A percentile compares a stretch with the other conserved stretches of the same genome.
Conservation (phyloP, 1,284 basidiomycete genomes). For the Leucoagaricus sp. region DNA sequence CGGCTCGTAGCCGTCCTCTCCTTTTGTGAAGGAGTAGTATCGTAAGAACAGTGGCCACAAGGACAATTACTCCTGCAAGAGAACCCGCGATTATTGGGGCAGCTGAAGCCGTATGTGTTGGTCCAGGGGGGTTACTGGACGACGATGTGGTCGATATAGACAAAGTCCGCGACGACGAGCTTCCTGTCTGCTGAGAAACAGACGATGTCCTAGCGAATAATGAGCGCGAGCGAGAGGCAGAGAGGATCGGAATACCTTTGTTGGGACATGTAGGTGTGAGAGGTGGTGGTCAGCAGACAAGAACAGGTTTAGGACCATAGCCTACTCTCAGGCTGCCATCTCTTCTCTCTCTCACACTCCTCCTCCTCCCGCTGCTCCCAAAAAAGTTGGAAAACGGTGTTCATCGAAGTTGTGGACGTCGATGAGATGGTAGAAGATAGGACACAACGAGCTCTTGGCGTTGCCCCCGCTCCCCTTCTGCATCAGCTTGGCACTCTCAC, state of each 20-base stretch:
- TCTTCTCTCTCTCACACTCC: conserved; percentile 4
- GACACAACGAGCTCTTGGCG: background rate
- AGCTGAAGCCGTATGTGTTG: background rate
- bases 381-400: too few relatives aligned
- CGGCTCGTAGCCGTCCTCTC: background rate
- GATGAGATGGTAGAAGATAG: conserved; percentile 3
- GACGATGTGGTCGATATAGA: background rate
- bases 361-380: background rate
- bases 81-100: conserved; percentile 12
- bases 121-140: background rate
- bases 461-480: background rate
- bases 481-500: conserved; percentile 18
- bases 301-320: conserved; percentile 8
- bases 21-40: conserved; percentile 4
- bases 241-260: background rate
- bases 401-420: background rate
- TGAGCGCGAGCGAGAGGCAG: background rate
- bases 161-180: background rate
- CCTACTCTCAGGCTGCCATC: conserved; percentile 2
- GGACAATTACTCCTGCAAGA: conserved; percentile 4
- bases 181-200: background rate
- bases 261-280: conserved; percentile 10
- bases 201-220: conserved; percentile 1
- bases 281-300: conserved; percentile 16
- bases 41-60: background rate